Base-by-base conservation (phyloP, 164 flowering plant genomes). In the Vitis riparia region DNA sequence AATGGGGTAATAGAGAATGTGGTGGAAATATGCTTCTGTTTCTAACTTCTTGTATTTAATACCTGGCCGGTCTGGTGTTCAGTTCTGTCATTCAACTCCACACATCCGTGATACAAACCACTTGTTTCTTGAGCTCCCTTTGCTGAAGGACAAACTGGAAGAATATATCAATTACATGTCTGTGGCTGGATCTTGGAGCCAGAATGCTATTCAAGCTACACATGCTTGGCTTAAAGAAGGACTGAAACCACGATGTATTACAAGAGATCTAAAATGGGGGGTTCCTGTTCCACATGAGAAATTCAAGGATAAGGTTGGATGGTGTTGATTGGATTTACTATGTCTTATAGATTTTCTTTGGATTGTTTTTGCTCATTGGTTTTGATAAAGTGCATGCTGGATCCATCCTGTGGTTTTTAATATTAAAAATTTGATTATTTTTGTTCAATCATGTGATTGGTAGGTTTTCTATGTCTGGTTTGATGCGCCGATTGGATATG, bases 381-480 rank as follows among this genome's bases (percentile, higher is more conserved):
- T 23, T 5, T 44, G 37, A 16, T 5, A 4, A 61, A 15, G 1
- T 2, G 3, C 50, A 14, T 60, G 48, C 48, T 14, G 48, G 9
- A 60, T 60, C 49, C 15, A 30, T 60, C 16, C 48, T 30, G 2
- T 30, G 27, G 10, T 30, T 9, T 57, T 57, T 50, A 15, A 7
- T 65, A 8, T 66, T 51, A 17, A 7, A 14, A 15, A 32, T 60
- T 70, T 48, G 66, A 59, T 65, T 65, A 48, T 19, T 23, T 63
- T 32, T 55, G 47, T 19, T 27, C 37, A 3, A 11, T 2, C 75
- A n/a, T 53, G 50, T 66, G 47, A 32, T 76, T 60, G 8, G 48
- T 62, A 95, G 99, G 99, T 95, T 55, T 93, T 95, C 70, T 95
- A 95, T 82, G 99, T 95, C 17, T 95, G 99, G 99, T 92, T 88